These are phyloP conservation scores for Trichoderma virens DNA, from an alignment of 495 filamentous ascomycete genomes.

Conservation along the genomic window DNA sequence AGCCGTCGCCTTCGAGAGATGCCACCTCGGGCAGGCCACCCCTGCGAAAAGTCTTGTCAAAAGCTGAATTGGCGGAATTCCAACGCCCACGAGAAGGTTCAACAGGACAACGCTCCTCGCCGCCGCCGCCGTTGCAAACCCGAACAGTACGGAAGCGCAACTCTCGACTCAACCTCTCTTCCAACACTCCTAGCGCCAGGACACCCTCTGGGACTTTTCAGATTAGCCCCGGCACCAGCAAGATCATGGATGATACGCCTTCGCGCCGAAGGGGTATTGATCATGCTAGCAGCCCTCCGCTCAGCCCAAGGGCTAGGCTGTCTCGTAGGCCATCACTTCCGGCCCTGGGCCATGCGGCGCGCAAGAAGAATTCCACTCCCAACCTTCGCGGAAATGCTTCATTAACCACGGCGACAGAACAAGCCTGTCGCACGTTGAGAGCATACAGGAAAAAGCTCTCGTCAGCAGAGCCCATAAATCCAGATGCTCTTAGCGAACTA, in stretches of 20 bases:
- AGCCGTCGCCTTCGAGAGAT: slow-evolving; percentile 46
- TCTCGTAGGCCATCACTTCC: slow-evolving; percentile 48
- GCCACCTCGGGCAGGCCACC: slow-evolving; percentile 53
- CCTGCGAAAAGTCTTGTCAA: slow-evolving; percentile 65
- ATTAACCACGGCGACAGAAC: slow-evolving; percentile 69
- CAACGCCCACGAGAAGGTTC: slow-evolving; percentile 32
- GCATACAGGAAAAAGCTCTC: slow-evolving; percentile 77
- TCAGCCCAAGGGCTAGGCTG: slow-evolving; percentile 36
- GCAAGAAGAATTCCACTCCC: slow-evolving; percentile 22
- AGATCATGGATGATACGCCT: slow-evolving; percentile 30
- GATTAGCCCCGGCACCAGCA: slow-evolving; percentile 20
- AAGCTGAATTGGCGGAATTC: slow-evolving; percentile 70
- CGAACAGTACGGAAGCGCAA: slow-evolving; percentile 41
- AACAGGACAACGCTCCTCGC: slow-evolving; percentile 28
- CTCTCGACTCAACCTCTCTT: slow-evolving; percentile 30
- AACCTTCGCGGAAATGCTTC: slow-evolving; percentile 41
- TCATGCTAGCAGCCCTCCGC: slow-evolving; percentile 36
- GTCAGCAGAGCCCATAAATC: slow-evolving; percentile 52
- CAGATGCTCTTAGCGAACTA: slow-evolving; percentile 62
- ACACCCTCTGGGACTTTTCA: slow-evolving; percentile 27
- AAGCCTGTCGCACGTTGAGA: slow-evolving; percentile 68
- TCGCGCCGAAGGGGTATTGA: slow-evolving; percentile 30
- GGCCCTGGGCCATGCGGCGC: slow-evolving; percentile 25
- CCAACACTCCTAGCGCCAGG: slow-evolving; percentile 20
- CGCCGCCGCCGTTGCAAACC: slow-evolving; percentile 56